Evolutionary conservation across 306 rosid species (phyloP), one percentile per base, ranked within the genome.

Genomic region (Vigna angularis): DNA sequence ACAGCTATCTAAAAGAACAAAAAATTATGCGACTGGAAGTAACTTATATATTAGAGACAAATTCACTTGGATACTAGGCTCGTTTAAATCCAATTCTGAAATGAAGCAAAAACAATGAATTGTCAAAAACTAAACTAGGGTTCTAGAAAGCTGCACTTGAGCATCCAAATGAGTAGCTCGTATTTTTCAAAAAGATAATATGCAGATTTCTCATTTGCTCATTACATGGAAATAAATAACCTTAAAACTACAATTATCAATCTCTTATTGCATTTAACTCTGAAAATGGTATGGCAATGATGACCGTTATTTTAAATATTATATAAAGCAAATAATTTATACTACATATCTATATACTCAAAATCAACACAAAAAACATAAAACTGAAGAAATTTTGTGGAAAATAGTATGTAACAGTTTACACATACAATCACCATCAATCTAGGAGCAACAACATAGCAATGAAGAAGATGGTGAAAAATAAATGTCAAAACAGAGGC

Each of bases 31-130:
- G 47, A 42, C 47, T 9, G 47, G 47, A 42, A 42, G 47, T 42
- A 42, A 64, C 4, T 40, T 28, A 30, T 64, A 20, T 30, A 8
- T 17, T 52, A 7, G 9, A 9, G 12, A 52, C 2, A 17, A 17
- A 52, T 52, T 14, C 51, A 76, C 16, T 52, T 36, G 44, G 32
- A 65, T 74, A 66, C 53, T 34, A 73, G 22, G 34, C 52, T 73
- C 34, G 14, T 66, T 44, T 55, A 76, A 63, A 62, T 62, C 38
- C 79, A 75, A 61, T 38, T 38, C 13, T 24, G 38, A 63, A 49
- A 64, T 30, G 64, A 17, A 63, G 40, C 18, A 64, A 26, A 53
- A 53, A 12, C 0, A 58, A 11, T 5, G n/a, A 58, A 40, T 12
- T 58, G 7, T 58, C 14, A 59, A 42, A 59, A 32, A 45, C 9